phyloP scores from a whole-genome alignment of 208 protist species.

The Plasmodiophora brassicae region DNA sequence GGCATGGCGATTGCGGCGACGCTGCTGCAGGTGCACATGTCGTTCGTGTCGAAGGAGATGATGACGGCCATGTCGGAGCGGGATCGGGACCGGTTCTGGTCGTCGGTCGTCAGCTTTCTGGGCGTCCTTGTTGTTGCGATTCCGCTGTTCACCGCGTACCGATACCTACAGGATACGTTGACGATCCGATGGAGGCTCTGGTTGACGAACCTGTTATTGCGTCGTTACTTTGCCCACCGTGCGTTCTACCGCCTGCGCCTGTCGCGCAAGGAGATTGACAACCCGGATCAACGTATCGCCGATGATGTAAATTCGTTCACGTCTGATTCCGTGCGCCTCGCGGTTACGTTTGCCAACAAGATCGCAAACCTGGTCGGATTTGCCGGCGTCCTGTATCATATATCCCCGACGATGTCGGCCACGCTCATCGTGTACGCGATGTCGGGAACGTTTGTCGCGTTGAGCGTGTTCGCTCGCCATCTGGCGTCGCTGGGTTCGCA shows the following conservation, averaged over 20 bases:
- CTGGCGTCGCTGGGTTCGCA: not conserved
- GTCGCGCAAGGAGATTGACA: conserved; percentile 41
- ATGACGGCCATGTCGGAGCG: conserved; percentile 41
- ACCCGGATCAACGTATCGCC: conserved; percentile 52
- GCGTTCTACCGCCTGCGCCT: conserved; percentile 45
- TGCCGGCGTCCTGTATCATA: not conserved
- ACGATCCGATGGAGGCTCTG: conserved; percentile 1
- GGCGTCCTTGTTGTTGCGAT: conserved; percentile 27
- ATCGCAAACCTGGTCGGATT: not conserved
- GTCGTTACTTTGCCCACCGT: conserved; percentile 33
- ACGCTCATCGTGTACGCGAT: no score
- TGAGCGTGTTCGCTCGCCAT: not conserved
- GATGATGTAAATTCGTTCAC: conserved; percentile 41
- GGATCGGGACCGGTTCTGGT: conserved; percentile 32
- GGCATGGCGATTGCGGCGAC: no score
- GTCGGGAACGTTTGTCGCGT: not conserved
- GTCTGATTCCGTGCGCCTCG: conserved; percentile 2
- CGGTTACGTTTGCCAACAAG: not conserved
- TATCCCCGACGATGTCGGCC: no score
- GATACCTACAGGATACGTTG: conserved; percentile 35
- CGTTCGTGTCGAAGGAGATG: conserved; percentile 43
- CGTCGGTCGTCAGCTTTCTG: not conserved
- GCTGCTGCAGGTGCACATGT: conserved; percentile 46
- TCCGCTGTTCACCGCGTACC: conserved; percentile 38
- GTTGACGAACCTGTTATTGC: not conserved